phyloP scores from a whole-genome alignment of 768 basidiomycete species.

The Sarcodon aspratus region DNA sequence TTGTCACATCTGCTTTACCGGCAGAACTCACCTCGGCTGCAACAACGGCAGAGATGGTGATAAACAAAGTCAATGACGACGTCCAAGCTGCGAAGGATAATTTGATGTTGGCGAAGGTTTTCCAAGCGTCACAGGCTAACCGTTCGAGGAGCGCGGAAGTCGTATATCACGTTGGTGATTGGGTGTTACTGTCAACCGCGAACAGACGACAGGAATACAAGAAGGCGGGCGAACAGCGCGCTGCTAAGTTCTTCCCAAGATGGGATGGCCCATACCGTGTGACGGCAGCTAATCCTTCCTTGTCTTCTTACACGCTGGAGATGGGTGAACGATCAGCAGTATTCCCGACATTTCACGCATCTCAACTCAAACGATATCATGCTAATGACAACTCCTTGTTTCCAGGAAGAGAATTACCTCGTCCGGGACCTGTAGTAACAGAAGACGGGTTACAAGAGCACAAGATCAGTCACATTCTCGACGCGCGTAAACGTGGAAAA shows the following conservation, averaged over 20 bases:
- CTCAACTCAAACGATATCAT: conserved; percentile 14
- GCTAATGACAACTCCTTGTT: conserved; percentile 27
- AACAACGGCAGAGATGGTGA: background rate
- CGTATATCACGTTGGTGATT: conserved; percentile 18
- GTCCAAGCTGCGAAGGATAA: conserved; percentile 21
- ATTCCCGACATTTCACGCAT: conserved; percentile 23
- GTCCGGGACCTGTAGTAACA: conserved; percentile 15
- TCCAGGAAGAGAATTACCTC: conserved; percentile 15
- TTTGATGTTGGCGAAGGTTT: conserved; percentile 17
- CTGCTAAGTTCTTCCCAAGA: conserved; percentile 30
- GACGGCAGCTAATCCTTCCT: conserved; percentile 6
- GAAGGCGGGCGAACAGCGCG: conserved; percentile 11
- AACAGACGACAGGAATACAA: conserved; percentile 17
- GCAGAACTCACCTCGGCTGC: background rate
- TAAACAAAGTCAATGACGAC: conserved; percentile 7
- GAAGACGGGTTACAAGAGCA: conserved; percentile 15
- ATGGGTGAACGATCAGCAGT: conserved; percentile 13
- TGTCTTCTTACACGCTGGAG: conserved; percentile 12
- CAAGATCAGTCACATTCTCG: too few species aligned
- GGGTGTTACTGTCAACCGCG: conserved; percentile 23
- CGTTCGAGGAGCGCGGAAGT: conserved; percentile 11
- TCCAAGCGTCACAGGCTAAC: conserved; percentile 22
- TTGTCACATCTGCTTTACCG: too few species aligned
- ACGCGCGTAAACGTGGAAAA: conserved; percentile 11
- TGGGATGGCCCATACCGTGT: conserved; percentile 18